Evolutionary conservation across 2,329 filamentous ascomycete genomes (phyloP).

Genomic region (Blastomyces parvus): DNA sequence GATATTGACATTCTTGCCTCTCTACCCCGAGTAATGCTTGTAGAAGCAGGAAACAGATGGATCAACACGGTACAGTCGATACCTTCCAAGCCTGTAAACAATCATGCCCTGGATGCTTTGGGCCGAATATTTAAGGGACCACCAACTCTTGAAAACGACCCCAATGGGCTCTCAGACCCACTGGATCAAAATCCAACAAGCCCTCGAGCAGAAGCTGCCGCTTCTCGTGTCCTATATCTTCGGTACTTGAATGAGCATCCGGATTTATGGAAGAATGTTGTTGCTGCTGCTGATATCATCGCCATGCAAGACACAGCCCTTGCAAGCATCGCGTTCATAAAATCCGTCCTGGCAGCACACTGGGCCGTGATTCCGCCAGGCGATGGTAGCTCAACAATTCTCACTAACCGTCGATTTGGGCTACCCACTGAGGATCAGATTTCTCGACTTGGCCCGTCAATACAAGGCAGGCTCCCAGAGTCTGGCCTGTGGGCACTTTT

Average conservation of each 20-base stretch:
- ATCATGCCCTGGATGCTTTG: slow-evolving; percentile 46
- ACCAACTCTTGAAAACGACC: slow-evolving; percentile 10
- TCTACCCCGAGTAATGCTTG: slow-evolving; percentile 45
- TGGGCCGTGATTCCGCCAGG: slow-evolving; percentile 40
- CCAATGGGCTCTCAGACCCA: slow-evolving; percentile 6
- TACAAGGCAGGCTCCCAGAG: slow-evolving; percentile 29
- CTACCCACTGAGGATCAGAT: slow-evolving; percentile 35
- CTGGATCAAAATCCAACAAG: slow-evolving; percentile 30
- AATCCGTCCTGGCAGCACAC: slow-evolving; percentile 44
- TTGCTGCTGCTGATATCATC: slow-evolving; percentile 46
- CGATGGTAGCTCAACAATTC: slow-evolving; percentile 16
- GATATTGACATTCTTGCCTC: slow-evolving; percentile 50
- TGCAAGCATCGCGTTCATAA: slow-evolving; percentile 45
- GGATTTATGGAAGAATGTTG: slow-evolving; percentile 44
- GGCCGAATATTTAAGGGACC: slow-evolving; percentile 50
- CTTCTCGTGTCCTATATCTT: slow-evolving; percentile 47
- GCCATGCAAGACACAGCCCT: slow-evolving; percentile 49
- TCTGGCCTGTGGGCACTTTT: slow-evolving; percentile 45
- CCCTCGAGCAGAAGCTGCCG: slow-evolving; percentile 40
- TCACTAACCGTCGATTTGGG: slow-evolving; percentile 23
- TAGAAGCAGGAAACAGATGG: slow-evolving; percentile 35
- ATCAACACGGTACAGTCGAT: slow-evolving; percentile 41
- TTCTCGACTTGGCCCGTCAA: slow-evolving; percentile 29
- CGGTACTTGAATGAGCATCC: slow-evolving; percentile 45
- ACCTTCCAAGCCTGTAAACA: slow-evolving; percentile 44